Base-by-base conservation (phyloP, 495 filamentous ascomycete genomes). In the Coniosporium apollinis region DNA sequence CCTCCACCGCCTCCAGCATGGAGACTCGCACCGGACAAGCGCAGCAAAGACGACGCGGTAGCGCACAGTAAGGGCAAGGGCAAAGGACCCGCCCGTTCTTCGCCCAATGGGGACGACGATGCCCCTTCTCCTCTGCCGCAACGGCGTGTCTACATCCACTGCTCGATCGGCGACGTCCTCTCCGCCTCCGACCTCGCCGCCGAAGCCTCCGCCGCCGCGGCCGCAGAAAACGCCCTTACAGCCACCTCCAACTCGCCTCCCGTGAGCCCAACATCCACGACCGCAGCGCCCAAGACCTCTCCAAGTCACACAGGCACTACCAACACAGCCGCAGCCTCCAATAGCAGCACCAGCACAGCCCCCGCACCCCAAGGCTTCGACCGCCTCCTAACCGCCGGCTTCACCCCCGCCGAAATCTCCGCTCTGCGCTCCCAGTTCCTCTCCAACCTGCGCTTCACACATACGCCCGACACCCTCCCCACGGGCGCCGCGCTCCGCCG, bases 391-490 rank as follows among this genome's bases (percentile, higher is more conserved):
- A 50, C 69, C 0, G 69, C 81, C 0, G 83, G 84, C 25, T 87
- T 97, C 53, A 80, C 81, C 0, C 52, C 77, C 2, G 60, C 74
- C 3, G 89, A 97, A 48, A 74, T 97, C 9, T 70, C 79, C 19
- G 67, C 72, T 29, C 69, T 97, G 13, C 74, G 89, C 15, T 67
- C 80, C 8, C 86, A 93, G 54, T 94, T 94, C 59, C 67, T 78
- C 22, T 71, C 74, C 19, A 69, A 87, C 34, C 81, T 89, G 43
- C 65, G 76, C 13, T 64, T 74, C 34, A 72, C 78, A 6, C 74
- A 79, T 38, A 89, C 85, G 6, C 81, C 79, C 5, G 83, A 91
- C 50, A 81, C 77, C 1, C 82, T 92, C 78, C 85, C 85, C 5
- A 55, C 66, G 43, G 50, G 67, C 37, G 41, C 76, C 16, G 65